Base-by-base conservation (phyloP, 805 yeast genomes). In the Cyberlindnera misumaiensis region DNA sequence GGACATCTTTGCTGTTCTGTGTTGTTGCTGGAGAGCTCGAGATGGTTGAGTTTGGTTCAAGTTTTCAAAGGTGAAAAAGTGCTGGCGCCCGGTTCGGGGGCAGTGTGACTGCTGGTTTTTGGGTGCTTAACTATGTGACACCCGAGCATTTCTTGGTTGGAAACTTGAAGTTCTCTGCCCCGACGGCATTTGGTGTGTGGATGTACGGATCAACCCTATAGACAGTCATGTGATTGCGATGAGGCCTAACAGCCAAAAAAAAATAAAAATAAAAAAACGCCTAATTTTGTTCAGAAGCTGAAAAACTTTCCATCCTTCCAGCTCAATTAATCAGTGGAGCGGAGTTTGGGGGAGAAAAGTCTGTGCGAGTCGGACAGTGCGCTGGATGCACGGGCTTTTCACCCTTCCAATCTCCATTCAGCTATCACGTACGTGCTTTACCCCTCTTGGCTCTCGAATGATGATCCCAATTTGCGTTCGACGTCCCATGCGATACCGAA, bases 381-480 rank as follows among this genome's bases (percentile, higher is more conserved):
- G n/a, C n/a, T n/a, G n/a, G n/a, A n/a, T n/a, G n/a, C n/a, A n/a
- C n/a, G n/a, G n/a, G n/a, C n/a, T n/a, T n/a, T n/a, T n/a, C n/a
- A n/a, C n/a, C n/a, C n/a, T n/a, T n/a, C n/a, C n/a, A n/a, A n/a
- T n/a, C n/a, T 20, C 8, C 24, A 20, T 8, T 6, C 24, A 20
- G 8, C 24, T 8, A 20, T 5, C 8, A 20, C 8, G 24, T 20
- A 6, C 24, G 5, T 20, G 24, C 24, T 8, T 5, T 8, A 5
- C 24, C 24, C 8, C 5, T 8, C 8, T 8, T 20, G 24, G 24
- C 24, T 20, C 24, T 20, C 24, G 28, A 25, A 58, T 67, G 76
- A 70, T 70, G 76, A 66, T 14, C 62, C 63, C 71, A 72, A 72
- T 71, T 71, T 71, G 76, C 76, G 76, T 63, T 71, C 64, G 65